phyloP scores from a whole-genome alignment of 2,329 filamentous ascomycete genomes.

The Colletotrichum gloeosporioides region DNA sequence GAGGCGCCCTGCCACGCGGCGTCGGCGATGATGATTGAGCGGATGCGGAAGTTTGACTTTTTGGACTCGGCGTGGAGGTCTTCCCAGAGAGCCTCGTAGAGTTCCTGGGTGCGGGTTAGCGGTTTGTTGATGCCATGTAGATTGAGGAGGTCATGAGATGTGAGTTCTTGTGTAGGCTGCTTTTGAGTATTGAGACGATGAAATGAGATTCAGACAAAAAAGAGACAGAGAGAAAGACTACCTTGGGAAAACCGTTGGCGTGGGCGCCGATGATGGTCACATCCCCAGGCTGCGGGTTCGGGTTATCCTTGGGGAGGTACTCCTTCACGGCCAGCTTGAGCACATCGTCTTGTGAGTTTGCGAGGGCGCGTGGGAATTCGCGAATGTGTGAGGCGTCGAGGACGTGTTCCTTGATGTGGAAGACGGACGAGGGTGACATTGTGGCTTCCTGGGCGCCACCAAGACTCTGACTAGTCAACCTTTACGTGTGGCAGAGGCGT shows the following conservation, averaged over 20 bases:
- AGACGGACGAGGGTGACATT: conserved; percentile 44
- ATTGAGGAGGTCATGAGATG: neutral
- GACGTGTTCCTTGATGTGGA: conserved; percentile 75
- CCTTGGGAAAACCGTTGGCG: conserved; percentile 93
- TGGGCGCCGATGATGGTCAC: conserved; percentile 87
- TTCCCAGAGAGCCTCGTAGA: conserved; percentile 93
- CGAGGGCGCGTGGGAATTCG: conserved; percentile 78
- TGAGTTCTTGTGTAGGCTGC: neutral
- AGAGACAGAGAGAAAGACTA: conserved; percentile 32
- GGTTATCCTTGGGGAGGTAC: conserved; percentile 79
- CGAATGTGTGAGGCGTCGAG: conserved; percentile 80
- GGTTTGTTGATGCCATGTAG: neutral
- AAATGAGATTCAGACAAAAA: neutral
- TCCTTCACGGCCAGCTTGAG: conserved; percentile 83
- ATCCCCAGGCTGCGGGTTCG: conserved; percentile 71
- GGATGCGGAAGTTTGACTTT: conserved; percentile 67
- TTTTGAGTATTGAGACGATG: neutral
- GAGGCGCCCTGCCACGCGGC: conserved; percentile 85
- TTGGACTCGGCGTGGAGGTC: conserved; percentile 68
- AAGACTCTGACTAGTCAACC: neutral
- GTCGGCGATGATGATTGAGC: conserved; percentile 89
- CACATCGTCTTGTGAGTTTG: conserved; percentile 74
- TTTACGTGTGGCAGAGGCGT: neutral
- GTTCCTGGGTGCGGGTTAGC: conserved; percentile 61
- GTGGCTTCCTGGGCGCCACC: neutral